These are phyloP conservation scores for Neurospora sp. DNA, from an alignment of 495 filamentous ascomycete genomes.

Conservation along the genomic window DNA sequence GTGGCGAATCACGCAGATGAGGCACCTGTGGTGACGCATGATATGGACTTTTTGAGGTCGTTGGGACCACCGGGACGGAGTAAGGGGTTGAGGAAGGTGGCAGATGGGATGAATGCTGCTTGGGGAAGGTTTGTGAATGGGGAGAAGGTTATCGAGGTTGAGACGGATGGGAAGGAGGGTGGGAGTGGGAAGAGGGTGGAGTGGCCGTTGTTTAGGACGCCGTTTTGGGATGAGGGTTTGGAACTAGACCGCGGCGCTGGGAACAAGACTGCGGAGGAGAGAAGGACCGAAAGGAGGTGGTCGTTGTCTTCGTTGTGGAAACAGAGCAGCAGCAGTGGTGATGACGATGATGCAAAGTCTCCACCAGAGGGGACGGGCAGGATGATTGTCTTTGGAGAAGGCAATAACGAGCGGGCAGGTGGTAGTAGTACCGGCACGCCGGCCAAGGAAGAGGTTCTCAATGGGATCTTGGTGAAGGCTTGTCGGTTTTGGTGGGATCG, in stretches of 20 bases:
- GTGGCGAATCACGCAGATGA: slow-evolving; percentile 54
- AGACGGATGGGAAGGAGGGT: slow-evolving; percentile 19
- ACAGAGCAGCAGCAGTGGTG: background rate
- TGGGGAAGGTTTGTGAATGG: slow-evolving; percentile 44
- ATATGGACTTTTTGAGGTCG: slow-evolving; percentile 24
- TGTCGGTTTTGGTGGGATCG: slow-evolving; percentile 49
- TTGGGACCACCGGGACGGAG: background rate
- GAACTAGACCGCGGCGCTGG: background rate
- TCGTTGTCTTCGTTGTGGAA: background rate
- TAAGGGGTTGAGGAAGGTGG: slow-evolving; percentile 32
- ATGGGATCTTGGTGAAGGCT: slow-evolving; percentile 35
- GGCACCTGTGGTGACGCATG: slow-evolving; percentile 45
- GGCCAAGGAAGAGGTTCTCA: slow-evolving; percentile 32
- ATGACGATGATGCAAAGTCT: background rate
- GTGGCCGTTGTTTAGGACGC: slow-evolving; percentile 24
- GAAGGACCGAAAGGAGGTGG: slow-evolving; percentile 3
- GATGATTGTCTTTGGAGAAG: slow-evolving; percentile 49
- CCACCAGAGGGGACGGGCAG: slow-evolving; percentile 9
- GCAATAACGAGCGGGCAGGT: slow-evolving; percentile 49
- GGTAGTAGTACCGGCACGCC: slow-evolving; percentile 29
- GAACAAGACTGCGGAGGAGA: background rate
- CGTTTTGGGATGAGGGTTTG: slow-evolving; percentile 5
- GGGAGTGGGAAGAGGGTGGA: slow-evolving; percentile 1
- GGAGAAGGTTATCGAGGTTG: slow-evolving; percentile 37
- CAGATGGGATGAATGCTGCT: slow-evolving; percentile 45